Conservation (phyloP, 257 asterid genomes). For the Avicennia marina region DNA sequence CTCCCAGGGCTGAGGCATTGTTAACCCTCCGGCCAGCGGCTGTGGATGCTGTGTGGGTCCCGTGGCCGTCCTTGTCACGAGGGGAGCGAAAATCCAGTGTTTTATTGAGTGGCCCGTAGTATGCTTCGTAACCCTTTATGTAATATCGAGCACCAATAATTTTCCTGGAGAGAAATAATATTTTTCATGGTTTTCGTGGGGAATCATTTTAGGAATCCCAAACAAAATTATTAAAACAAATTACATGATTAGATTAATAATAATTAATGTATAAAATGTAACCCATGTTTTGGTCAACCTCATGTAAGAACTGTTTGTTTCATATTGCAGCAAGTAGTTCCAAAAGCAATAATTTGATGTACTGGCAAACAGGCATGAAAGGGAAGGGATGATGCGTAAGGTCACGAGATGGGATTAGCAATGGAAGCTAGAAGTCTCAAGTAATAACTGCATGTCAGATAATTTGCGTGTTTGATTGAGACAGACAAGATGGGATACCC, state of each 20-base stretch:
- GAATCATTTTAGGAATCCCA: too few relatives aligned
- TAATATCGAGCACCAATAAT: slow-evolving; percentile 84
- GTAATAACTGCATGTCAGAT: slow-evolving; percentile 14
- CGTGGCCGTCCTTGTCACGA: slow-evolving; percentile 92
- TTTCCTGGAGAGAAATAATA: slow-evolving; percentile 38
- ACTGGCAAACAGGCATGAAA: too few relatives aligned
- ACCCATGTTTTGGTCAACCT: too few relatives aligned
- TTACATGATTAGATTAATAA: too few relatives aligned
- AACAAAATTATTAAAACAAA: too few relatives aligned
- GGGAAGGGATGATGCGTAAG: slow-evolving; percentile 2
- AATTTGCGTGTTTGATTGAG: slow-evolving; percentile 26
- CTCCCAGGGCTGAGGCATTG: slow-evolving; percentile 57
- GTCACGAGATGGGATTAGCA: slow-evolving; percentile 44
- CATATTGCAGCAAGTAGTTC: too few relatives aligned
- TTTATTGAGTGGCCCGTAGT: slow-evolving; percentile 61
- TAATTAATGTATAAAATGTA: too few relatives aligned
- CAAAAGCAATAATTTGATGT: too few relatives aligned
- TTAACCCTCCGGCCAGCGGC: slow-evolving; percentile 50
- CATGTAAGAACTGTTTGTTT: too few relatives aligned
- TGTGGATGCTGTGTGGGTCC: slow-evolving; percentile 87
- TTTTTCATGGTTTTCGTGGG: too few relatives aligned
- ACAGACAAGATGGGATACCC: slow-evolving; percentile 33
- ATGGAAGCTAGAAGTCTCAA: slow-evolving; percentile 22
- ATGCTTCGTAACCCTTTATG: slow-evolving; percentile 60
- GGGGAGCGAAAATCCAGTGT: slow-evolving; percentile 66